Conservation (phyloP, 2,329 filamentous ascomycete species). For the Penicillium sp. region DNA sequence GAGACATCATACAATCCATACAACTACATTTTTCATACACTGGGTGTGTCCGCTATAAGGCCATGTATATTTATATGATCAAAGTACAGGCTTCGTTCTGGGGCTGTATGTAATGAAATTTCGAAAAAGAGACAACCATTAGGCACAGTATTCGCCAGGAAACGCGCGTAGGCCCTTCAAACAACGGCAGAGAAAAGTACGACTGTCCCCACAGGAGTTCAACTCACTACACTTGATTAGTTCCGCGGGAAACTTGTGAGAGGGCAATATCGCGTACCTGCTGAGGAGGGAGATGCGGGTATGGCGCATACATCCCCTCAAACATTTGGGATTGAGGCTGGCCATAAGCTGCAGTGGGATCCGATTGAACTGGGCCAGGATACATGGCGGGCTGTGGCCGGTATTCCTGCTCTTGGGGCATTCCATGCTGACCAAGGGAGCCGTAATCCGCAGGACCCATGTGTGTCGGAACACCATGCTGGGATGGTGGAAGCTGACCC, state of each 20-base stretch:
- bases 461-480: constrained; percentile 54
- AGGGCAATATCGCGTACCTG: constrained; percentile 59
- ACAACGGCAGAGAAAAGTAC: constrained; percentile 3
- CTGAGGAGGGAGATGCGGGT: constrained; percentile 76
- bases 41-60: not conserved
- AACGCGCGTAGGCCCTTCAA: constrained; percentile 13
- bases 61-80: not conserved
- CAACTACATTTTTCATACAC: not conserved
- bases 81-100: not conserved
- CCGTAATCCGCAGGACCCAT: constrained; percentile 60
- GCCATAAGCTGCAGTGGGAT: constrained; percentile 69
- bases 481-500: constrained; percentile 44
- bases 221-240: constrained; percentile 1
- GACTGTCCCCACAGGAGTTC: not conserved
- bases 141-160: constrained; percentile 16
- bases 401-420: constrained; percentile 73
- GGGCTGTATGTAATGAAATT: not conserved
- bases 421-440: constrained; percentile 60
- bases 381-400: constrained; percentile 80
- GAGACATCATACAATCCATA: not conserved
- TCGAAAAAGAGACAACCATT: constrained; percentile 7
- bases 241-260: not conserved
- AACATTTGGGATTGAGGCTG: constrained; percentile 77
- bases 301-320: constrained; percentile 77
- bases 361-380: constrained; percentile 71